Base-by-base conservation (phyloP, 192 early-diverging fungal genomes). In the Backusella westeae region DNA sequence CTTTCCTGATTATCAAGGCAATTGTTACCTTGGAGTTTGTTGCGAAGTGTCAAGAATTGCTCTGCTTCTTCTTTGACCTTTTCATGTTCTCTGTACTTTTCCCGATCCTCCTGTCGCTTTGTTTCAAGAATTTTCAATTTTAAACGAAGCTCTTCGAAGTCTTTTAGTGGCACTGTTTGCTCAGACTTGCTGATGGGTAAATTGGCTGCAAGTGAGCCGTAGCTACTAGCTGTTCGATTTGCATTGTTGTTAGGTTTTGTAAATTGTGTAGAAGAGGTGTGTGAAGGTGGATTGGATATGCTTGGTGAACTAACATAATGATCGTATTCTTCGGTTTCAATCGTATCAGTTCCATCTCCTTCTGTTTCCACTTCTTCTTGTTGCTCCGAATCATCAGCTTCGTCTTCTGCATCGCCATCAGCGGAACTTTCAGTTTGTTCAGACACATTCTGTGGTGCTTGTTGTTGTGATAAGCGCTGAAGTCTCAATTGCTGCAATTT, bases 91-190 rank as follows among this genome's bases (percentile, higher is more conserved):
- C 90, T 81, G 42, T 95, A 79, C 19, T 82, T 81, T 78, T 94
- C 92, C 19, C 91, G 83, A 79, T 96, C 95, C 74, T 96, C 92
- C 4, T 86, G 86, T 19, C 95, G 92, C 81, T 95, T 94, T 52
- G 82, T 82, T 82, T 97, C 94, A n/a, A 96, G 83, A 44, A 92
- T 87, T 72, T 85, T 85, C 34, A 95, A 84, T 78, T 94, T 93
- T 69, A 94, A 81, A 8, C 91, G 88, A 39, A 96, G 81, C 65
- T 95, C 95, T 70, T 96, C 94, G 67, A 89, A 86, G 52, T 96
- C 92, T 79, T 91, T 91, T 36, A 90, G 29, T 6, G 91, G 75
- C 6, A 92, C 86, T 12, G 76, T 63, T 56, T 77, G 76, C 1
- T 77, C 76, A 21, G 70, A 77, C 67, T 77, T 77, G 56, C 70